These are phyloP conservation scores for Verticillium dahliae DNA, from an alignment of 2,329 filamentous ascomycete genomes.

Conservation along the genomic window DNA sequence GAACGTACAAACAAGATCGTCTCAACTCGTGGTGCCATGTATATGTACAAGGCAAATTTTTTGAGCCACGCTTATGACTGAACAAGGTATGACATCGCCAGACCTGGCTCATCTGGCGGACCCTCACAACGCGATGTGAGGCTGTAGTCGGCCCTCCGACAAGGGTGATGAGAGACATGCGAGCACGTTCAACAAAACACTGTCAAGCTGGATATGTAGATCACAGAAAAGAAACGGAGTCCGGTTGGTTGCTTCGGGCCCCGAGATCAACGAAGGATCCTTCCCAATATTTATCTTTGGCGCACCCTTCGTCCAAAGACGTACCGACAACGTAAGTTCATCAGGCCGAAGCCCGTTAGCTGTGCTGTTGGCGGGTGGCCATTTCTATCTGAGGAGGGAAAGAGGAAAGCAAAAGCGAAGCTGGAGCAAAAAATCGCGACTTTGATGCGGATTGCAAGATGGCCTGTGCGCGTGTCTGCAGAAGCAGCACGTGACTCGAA, in stretches of 20 bases:
- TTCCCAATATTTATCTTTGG: conserved; percentile 12
- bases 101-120: no score
- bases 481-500: neutral
- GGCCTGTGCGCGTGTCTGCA: conserved; percentile 3
- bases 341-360: conserved; percentile 6
- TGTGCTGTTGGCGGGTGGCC: conserved; percentile 11
- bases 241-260: conserved; percentile 9
- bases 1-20: no score
- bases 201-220: conserved; percentile 7
- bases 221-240: conserved; percentile 15
- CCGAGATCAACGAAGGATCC: conserved; percentile 16
- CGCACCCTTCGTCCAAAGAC: conserved; percentile 11
- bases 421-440: neutral
- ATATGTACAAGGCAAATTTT: no score
- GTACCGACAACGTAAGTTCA: conserved; percentile 8
- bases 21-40: no score
- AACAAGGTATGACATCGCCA: no score
- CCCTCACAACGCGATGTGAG: no score
- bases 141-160: no score
- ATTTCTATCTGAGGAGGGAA: conserved; percentile 12
- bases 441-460: neutral
- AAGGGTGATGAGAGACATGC: conserved; percentile 7
- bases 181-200: no score
- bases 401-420: conserved; percentile 2
- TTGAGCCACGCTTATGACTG: no score